These are phyloP conservation scores for Lomentospora prolificans DNA, from an alignment of 2,329 filamentous ascomycete species.

Conservation along the genomic window DNA sequence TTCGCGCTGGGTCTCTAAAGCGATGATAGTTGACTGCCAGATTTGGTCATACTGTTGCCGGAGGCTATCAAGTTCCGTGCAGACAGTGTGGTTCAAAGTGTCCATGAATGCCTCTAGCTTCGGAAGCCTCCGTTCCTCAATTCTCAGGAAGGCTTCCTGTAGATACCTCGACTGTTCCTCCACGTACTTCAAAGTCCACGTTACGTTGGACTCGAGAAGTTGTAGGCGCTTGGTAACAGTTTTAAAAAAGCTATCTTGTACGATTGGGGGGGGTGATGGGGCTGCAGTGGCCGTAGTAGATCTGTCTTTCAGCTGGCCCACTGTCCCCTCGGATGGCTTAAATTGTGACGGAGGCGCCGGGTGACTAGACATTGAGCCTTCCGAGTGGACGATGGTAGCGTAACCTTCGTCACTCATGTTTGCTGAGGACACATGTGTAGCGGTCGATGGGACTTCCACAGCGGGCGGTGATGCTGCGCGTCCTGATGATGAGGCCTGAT, in stretches of 20 bases:
- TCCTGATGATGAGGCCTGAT: too few relatives aligned
- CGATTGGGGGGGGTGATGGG: slow-evolving; percentile 59
- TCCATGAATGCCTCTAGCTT: slow-evolving; percentile 76
- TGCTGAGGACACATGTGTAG: too few relatives aligned
- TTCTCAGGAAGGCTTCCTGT: slow-evolving; percentile 73
- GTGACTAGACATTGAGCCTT: too few relatives aligned
- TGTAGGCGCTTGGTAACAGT: slow-evolving; percentile 87
- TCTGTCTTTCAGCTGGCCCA: slow-evolving; percentile 26
- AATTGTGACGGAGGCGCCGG: neutral
- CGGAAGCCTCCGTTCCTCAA: slow-evolving; percentile 78
- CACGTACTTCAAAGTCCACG: slow-evolving; percentile 87
- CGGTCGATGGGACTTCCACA: too few relatives aligned
- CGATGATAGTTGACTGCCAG: slow-evolving; percentile 91
- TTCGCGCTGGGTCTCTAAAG: slow-evolving; percentile 80
- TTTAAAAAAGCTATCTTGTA: slow-evolving; percentile 97
- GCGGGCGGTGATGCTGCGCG: too few relatives aligned
- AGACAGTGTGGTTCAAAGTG: slow-evolving; percentile 76
- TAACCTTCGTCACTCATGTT: too few relatives aligned
- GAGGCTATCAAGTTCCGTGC: slow-evolving; percentile 68
- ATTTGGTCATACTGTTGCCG: slow-evolving; percentile 88
- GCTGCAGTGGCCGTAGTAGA: slow-evolving; percentile 24
- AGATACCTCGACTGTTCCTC: slow-evolving; percentile 90
- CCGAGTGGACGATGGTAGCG: too few relatives aligned
- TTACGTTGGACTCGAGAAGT: slow-evolving; percentile 84
- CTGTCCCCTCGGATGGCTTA: neutral